These are phyloP conservation scores for Pseudohyphozyma bogoriensis DNA, from an alignment of 768 basidiomycete species.

Conservation along the genomic window DNA sequence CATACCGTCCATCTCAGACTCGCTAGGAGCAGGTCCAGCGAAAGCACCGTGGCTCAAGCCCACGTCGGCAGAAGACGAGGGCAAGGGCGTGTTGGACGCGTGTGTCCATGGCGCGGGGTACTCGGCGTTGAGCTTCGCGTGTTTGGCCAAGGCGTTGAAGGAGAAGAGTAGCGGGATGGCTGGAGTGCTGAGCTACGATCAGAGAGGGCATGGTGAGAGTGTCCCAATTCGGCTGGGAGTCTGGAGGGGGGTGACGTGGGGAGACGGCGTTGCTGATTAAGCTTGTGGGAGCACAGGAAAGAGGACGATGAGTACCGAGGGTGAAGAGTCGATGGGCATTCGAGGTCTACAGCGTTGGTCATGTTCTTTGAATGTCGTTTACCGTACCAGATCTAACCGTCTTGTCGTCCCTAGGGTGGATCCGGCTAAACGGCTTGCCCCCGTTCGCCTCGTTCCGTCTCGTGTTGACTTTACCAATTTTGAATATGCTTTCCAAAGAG, in stretches of 20 bases:
- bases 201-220: constrained; percentile 75
- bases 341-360: too few relatives aligned
- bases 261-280: neutral
- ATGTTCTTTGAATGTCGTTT: too few relatives aligned
- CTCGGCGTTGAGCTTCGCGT: constrained; percentile 79
- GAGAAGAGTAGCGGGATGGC: constrained; percentile 56
- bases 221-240: too few relatives aligned
- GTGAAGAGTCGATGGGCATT: constrained; percentile 48
- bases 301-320: constrained; percentile 45
- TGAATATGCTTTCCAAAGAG: too few relatives aligned
- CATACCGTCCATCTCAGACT: neutral
- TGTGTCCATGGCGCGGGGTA: constrained; percentile 98
- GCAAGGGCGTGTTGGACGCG: constrained; percentile 57
- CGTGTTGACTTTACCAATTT: too few relatives aligned
- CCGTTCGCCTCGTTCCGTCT: too few relatives aligned
- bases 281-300: constrained; percentile 48
- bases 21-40: neutral
- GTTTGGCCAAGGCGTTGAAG: constrained; percentile 68
- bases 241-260: neutral
- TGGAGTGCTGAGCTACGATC: constrained; percentile 73
- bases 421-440: too few relatives aligned
- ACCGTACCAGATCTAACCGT: too few relatives aligned
- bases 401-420: too few relatives aligned
- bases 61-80: constrained; percentile 9
- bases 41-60: neutral